These are phyloP conservation scores for Mucor sp. DNA, from an alignment of 371 early-diverging fungal species.

Conservation along the genomic window DNA sequence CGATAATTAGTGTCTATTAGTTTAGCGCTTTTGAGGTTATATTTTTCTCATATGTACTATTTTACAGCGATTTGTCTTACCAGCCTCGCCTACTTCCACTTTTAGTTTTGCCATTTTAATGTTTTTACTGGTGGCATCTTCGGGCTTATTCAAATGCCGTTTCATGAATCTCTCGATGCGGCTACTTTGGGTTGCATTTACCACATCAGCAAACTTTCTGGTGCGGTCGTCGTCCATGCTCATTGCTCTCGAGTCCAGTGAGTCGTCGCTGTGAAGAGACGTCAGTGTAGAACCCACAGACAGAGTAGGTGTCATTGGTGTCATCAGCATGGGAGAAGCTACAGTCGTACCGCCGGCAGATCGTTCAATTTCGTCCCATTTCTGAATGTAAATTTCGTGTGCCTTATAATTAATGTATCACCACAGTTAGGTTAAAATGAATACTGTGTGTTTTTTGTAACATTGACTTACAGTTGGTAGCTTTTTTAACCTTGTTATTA, in stretches of 20 bases:
- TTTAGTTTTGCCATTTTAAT: conserved; percentile 29
- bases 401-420: conserved; percentile 13
- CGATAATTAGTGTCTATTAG: conserved; percentile 29
- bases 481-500: conserved; percentile 18
- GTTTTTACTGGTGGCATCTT: conserved; percentile 24
- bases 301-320: conserved; percentile 8
- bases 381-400: conserved; percentile 24
- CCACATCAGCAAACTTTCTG: neutral
- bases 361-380: conserved; percentile 35
- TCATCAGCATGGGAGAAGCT: conserved; percentile 21
- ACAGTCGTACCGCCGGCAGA: conserved; percentile 11
- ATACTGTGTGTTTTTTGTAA: neutral
- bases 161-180: conserved; percentile 35
- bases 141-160: conserved; percentile 20
- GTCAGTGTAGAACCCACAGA: neutral
- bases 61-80: conserved; percentile 11
- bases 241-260: conserved; percentile 13
- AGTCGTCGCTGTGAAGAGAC: neutral
- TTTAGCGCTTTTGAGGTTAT: neutral
- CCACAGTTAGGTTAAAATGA: neutral
- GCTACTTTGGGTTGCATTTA: conserved; percentile 19
- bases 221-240: conserved; percentile 26
- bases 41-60: neutral
- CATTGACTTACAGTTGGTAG: conserved; percentile 18
- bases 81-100: conserved; percentile 31